Evolutionary conservation across 129 eudicot genomes (phyloP).

Genomic region (Chrysanthemum makinoi): DNA sequence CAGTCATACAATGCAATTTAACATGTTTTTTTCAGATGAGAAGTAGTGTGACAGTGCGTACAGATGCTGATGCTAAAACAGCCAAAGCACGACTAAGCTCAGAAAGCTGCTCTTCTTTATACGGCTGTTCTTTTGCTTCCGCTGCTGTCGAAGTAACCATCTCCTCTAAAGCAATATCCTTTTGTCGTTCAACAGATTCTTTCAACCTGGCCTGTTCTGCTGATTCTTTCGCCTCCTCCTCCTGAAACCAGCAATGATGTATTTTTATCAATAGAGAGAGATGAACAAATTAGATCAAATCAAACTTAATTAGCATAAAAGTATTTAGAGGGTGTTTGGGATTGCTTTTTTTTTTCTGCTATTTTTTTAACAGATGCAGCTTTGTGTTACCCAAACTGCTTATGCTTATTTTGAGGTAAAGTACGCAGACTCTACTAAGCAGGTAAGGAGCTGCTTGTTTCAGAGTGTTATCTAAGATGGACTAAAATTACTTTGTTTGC

Average conservation of each 20-base stretch:
- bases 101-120: constrained; percentile 53
- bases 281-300: background rate
- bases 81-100: constrained; percentile 61
- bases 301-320: too few relatives aligned
- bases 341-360: too few relatives aligned
- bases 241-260: constrained; percentile 22
- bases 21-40: background rate
- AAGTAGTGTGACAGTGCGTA: constrained; percentile 19
- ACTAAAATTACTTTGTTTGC: too few relatives aligned
- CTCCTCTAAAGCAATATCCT: constrained; percentile 54
- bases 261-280: background rate
- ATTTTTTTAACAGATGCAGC: too few relatives aligned
- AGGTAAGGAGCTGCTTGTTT: too few relatives aligned
- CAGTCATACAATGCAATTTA: background rate
- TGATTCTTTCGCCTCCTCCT: constrained; percentile 55
- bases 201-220: constrained; percentile 41
- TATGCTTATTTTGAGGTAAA: too few relatives aligned
- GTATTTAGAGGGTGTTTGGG: too few relatives aligned
- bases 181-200: constrained; percentile 34
- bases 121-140: constrained; percentile 34
- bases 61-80: constrained; percentile 68
- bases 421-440: too few relatives aligned
- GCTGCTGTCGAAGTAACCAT: constrained; percentile 41
- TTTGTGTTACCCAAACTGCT: too few relatives aligned
- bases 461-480: too few relatives aligned